phyloP scores from a whole-genome alignment of 2,329 filamentous ascomycete genomes.

The Aspergillus sp. region DNA sequence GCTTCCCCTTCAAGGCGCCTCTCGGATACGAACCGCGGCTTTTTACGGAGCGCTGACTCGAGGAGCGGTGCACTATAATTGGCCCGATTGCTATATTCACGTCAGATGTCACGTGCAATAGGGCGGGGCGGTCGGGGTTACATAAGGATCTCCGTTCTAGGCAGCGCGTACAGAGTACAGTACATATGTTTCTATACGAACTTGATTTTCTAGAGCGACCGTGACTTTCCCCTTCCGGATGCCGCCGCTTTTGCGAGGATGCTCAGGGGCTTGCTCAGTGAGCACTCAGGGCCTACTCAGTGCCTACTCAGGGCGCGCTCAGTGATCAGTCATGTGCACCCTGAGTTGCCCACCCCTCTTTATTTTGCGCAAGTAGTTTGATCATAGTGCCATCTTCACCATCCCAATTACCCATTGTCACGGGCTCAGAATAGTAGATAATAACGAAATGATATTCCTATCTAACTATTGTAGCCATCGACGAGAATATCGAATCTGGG shows the following conservation, averaged over 20 bases:
- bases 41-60: background rate
- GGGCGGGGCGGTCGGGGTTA: background rate
- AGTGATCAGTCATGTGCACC: constrained; percentile 1
- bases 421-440: too few relatives aligned
- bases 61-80: background rate
- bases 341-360: background rate
- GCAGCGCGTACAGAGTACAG: background rate
- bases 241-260: constrained; percentile 3
- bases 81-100: constrained; percentile 1
- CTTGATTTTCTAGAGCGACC: constrained; percentile 8
- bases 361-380: background rate
- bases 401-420: background rate
- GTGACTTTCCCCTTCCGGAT: constrained; percentile 3
- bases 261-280: constrained; percentile 4
- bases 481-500: too few relatives aligned
- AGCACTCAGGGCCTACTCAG: constrained; percentile 3
- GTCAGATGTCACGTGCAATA: background rate
- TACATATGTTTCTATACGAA: constrained; percentile 3
- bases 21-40: constrained; percentile 20
- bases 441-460: too few relatives aligned
- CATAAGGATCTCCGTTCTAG: background rate
- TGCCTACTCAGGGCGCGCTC: constrained; percentile 1
- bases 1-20: background rate
- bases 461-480: too few relatives aligned
- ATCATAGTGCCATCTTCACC: background rate